phyloP scores from a whole-genome alignment of 768 basidiomycete species.

The Ramaria rubella region DNA sequence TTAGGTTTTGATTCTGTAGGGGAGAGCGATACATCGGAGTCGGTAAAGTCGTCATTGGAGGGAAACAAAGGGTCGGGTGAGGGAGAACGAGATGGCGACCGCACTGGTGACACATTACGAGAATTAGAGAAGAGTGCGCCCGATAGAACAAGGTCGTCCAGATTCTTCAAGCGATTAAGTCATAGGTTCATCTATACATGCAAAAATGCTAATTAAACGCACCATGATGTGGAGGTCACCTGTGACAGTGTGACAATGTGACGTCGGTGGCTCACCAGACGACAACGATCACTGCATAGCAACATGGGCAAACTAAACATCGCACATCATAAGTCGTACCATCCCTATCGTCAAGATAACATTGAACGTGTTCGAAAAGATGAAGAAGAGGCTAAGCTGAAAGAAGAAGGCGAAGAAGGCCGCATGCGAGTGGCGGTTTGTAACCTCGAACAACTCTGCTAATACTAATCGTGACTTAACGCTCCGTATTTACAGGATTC shows the following conservation, averaged over 20 bases:
- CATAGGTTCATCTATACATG: background rate
- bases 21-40: constrained; percentile 9
- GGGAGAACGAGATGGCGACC: constrained; percentile 50
- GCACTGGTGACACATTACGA: constrained; percentile 56
- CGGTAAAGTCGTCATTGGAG: constrained; percentile 4
- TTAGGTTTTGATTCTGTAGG: constrained; percentile 31
- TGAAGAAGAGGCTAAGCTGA: constrained; percentile 68
- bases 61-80: constrained; percentile 15
- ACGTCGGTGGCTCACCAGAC: background rate
- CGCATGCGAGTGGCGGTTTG: constrained; percentile 64
- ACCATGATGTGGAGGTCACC: background rate
- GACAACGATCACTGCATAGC: background rate
- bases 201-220: background rate
- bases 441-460: constrained; percentile 4
- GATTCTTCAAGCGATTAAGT: constrained; percentile 25
- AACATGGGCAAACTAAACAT: constrained; percentile 82
- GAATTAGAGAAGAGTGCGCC: constrained; percentile 61
- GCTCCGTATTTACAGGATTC: constrained; percentile 47
- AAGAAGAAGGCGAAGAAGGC: constrained; percentile 66
- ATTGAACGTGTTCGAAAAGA: constrained; percentile 74
- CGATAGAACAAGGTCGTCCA: constrained; percentile 71
- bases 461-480: background rate
- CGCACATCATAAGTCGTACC: constrained; percentile 88
- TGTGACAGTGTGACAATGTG: background rate
- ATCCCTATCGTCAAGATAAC: constrained; percentile 79